A percentile compares a stretch with the other conserved stretches of the same genome.
phyloP scores from a whole-genome alignment of 345 rosid species.

The Tarenaya hassleriana region DNA sequence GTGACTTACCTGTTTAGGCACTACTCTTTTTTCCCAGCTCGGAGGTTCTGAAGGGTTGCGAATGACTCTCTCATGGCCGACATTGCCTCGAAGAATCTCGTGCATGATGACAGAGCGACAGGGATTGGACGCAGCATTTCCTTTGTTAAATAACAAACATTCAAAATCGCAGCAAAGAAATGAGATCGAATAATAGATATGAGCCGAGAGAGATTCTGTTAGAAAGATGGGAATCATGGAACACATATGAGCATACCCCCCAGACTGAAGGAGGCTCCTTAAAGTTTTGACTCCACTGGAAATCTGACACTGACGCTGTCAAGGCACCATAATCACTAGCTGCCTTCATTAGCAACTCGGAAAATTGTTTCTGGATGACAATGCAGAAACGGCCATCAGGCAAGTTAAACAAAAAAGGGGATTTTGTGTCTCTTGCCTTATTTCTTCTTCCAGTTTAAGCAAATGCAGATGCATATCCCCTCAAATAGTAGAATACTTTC shows the following conservation, averaged over 20 bases:
- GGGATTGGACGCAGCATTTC: slow-evolving; percentile 99
- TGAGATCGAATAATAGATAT: too few species aligned
- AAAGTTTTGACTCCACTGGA: slow-evolving; percentile 97
- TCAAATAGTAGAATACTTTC: not conserved
- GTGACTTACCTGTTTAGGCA: too few species aligned
- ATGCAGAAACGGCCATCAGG: slow-evolving; percentile 20
- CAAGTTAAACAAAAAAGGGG: not conserved
- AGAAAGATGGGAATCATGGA: not conserved
- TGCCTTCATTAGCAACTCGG: slow-evolving; percentile 92
- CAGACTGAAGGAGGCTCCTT: slow-evolving; percentile 95
- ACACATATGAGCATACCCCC: slow-evolving; percentile 63
- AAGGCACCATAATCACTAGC: slow-evolving; percentile 95
- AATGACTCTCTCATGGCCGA: slow-evolving; percentile 99
- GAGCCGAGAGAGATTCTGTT: too few species aligned
- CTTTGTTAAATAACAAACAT: too few species aligned
- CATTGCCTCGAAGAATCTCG: slow-evolving; percentile 97
- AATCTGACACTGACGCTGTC: slow-evolving; percentile 87
- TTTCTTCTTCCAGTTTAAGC: not conserved
- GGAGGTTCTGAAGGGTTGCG: slow-evolving; percentile 71
- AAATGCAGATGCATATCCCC: not conserved
- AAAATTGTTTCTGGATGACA: slow-evolving; percentile 82
- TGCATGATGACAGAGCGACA: slow-evolving; percentile 94
- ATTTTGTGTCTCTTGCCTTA: not conserved
- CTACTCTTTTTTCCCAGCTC: slow-evolving; percentile 83
- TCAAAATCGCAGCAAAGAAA: too few species aligned